Conservation (phyloP, 2,329 filamentous ascomycete genomes). For the Leptosphaerulina australis region DNA sequence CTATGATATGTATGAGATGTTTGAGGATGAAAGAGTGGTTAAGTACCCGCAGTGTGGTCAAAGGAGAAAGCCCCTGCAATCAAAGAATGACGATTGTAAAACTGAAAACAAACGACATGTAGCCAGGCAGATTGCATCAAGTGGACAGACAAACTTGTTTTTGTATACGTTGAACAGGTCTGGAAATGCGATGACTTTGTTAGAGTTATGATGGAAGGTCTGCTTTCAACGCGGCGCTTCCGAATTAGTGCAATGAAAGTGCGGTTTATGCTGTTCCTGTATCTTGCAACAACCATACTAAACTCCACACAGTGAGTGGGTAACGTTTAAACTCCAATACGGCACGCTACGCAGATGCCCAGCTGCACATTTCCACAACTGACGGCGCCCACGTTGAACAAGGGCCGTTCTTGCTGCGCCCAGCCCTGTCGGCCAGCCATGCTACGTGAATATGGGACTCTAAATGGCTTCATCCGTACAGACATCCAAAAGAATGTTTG, state of each 20-base stretch:
- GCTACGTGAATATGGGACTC: conserved; percentile 5
- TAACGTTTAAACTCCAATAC: conserved; percentile 15
- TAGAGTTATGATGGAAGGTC: not conserved
- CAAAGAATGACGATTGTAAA: not conserved
- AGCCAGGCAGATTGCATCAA: not conserved
- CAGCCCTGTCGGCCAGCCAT: conserved; percentile 15
- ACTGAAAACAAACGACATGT: conserved; percentile 3
- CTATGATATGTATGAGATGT: not conserved
- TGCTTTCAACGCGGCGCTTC: conserved; percentile 14
- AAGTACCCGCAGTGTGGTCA: not conserved
- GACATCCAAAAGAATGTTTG: not conserved
- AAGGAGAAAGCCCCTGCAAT: not conserved
- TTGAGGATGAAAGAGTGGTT: not conserved
- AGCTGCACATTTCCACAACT: conserved; percentile 5
- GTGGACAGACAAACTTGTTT: not conserved
- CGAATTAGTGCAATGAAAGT: conserved; percentile 10
- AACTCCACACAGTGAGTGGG: conserved; percentile 6
- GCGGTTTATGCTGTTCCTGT: conserved; percentile 6
- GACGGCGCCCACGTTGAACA: conserved; percentile 12
- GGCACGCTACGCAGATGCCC: conserved; percentile 14
- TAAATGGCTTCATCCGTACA: conserved; percentile 4
- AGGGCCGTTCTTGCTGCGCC: conserved; percentile 7
- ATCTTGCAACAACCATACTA: conserved; percentile 3
- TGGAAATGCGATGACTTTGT: conserved; percentile 9
- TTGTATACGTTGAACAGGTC: not conserved